Evolutionary conservation across 176 grass and related monocot species (phyloP).

Genomic region (Elymus sibiricus): DNA sequence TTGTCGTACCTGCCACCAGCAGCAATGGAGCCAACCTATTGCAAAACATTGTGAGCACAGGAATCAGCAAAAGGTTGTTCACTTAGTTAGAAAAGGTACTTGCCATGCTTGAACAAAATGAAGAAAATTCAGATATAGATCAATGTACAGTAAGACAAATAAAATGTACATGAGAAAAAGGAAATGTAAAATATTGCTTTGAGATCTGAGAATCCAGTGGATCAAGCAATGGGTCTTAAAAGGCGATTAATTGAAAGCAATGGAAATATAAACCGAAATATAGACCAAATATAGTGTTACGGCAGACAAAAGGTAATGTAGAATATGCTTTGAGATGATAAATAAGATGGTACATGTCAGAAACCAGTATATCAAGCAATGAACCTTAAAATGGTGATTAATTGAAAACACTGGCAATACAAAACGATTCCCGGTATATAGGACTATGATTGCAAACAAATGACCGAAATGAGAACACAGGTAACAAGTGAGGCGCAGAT

Average conservation of each 20-base stretch:
- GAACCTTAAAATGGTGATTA: background rate
- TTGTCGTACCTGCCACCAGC: conserved; percentile 93
- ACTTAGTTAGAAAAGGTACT: background rate
- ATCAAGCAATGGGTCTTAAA: background rate
- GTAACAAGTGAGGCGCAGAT: background rate
- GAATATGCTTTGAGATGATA: background rate
- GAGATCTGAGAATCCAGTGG: background rate
- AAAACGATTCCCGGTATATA: background rate
- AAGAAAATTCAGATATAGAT: background rate
- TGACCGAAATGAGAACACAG: background rate
- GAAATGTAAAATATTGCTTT: background rate
- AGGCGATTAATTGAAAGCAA: background rate
- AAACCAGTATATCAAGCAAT: background rate
- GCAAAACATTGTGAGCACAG: conserved; percentile 18
- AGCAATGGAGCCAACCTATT: conserved; percentile 92
- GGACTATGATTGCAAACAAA: background rate
- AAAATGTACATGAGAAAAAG: background rate
- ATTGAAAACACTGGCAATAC: background rate
- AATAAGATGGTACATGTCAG: background rate
- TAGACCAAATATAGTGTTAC: background rate
- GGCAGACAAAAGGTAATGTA: background rate
- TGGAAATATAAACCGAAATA: background rate
- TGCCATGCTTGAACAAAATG: background rate
- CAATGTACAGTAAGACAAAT: background rate
- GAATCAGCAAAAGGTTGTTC: background rate